A percentile compares a stretch with the other conserved stretches of the same genome.
These are phyloP conservation scores for Crucibulum laeve DNA, from an alignment of 768 basidiomycete genomes.

Conservation along the genomic window DNA sequence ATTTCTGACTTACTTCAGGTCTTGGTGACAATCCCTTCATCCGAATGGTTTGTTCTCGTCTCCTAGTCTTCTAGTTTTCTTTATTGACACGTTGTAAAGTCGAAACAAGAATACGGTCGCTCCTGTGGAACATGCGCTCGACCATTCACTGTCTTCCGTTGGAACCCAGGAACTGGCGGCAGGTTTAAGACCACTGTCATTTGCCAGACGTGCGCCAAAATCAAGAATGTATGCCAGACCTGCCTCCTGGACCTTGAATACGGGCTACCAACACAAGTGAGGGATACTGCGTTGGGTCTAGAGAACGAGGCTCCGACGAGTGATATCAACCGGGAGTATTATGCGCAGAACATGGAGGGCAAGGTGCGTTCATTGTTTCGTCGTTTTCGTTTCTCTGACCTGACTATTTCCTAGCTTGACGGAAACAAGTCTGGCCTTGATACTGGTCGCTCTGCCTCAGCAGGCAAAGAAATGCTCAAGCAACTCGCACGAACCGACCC, in stretches of 20 bases:
- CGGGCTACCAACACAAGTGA: conserved; percentile 92
- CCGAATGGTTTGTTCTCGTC: conserved; percentile 67
- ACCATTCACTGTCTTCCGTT: conserved; percentile 95
- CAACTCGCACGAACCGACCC: conserved; percentile 92
- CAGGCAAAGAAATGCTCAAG: conserved; percentile 96
- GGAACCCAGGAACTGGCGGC: conserved; percentile 93
- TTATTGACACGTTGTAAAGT: conserved; percentile 40
- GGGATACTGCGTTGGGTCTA: conserved; percentile 88
- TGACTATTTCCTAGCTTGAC: conserved; percentile 46
- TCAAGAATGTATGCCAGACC: conserved; percentile 96
- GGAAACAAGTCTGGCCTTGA: conserved; percentile 65
- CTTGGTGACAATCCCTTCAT: conserved; percentile 90
- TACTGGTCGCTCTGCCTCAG: conserved; percentile 60
- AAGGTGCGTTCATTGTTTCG: conserved; percentile 46
- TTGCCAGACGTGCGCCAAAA: conserved; percentile 95
- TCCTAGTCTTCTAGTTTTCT: background rate
- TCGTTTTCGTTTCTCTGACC: background rate
- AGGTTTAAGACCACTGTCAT: conserved; percentile 97
- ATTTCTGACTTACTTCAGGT: conserved; percentile 36
- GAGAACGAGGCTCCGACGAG: conserved; percentile 90
- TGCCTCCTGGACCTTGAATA: conserved; percentile 97
- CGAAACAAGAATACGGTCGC: conserved; percentile 93
- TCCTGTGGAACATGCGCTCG: conserved; percentile 98
- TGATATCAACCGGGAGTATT: conserved; percentile 95
- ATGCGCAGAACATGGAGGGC: conserved; percentile 87